These are phyloP conservation scores for Bacterosira constricta DNA, from an alignment of 108 stramenopile species.

Conservation along the genomic window DNA sequence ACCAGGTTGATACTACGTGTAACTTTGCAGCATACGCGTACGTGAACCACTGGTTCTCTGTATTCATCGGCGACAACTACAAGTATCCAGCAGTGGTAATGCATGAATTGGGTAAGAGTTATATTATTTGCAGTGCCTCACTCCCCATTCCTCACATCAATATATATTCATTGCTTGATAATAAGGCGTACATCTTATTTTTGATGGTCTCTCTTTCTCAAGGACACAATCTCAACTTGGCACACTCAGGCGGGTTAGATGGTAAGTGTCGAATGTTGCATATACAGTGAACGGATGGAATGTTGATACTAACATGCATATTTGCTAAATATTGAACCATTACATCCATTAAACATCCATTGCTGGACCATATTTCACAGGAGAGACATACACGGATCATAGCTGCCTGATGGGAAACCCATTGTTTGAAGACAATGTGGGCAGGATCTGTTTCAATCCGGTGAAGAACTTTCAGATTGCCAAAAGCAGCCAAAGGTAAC, in stretches of 20 bases:
- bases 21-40: conserved; percentile 34
- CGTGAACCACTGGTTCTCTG: conserved; percentile 33
- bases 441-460: conserved; percentile 29
- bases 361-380: no score
- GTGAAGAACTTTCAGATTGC: conserved; percentile 31
- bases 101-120: conserved; percentile 49
- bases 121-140: no score
- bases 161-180: no score
- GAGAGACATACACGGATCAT: conserved; percentile 34
- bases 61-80: conserved; percentile 32
- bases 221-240: conserved; percentile 32
- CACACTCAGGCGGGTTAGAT: conserved; percentile 36
- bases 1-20: conserved; percentile 9
- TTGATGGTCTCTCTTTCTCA: no score
- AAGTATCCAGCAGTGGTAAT: conserved; percentile 26
- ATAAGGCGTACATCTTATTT: no score
- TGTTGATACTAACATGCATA: no score
- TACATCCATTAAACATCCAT: no score
- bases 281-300: no score
- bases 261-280: no score
- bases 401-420: conserved; percentile 41
- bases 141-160: no score
- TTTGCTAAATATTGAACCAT: no score
- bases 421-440: conserved; percentile 13
- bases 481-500: neutral